These are phyloP conservation scores for Candida smagusa DNA, from an alignment of 1,139 yeast genomes.

Conservation along the genomic window DNA sequence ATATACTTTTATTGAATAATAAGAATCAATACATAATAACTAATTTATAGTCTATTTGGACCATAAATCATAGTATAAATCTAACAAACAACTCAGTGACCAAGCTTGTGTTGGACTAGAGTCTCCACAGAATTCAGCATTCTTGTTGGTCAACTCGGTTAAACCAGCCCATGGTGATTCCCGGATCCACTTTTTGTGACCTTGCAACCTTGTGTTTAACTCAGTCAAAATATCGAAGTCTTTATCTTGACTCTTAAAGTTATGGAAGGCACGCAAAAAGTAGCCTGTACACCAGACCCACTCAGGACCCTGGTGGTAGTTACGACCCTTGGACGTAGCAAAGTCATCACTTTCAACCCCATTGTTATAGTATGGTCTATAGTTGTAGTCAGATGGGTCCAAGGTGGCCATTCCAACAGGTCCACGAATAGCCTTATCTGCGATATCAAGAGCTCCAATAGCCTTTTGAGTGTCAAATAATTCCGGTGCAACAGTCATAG, in stretches of 20 bases:
- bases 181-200: conserved; percentile 66
- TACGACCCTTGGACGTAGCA: conserved; percentile 92
- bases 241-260: conserved; percentile 45
- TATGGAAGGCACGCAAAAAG: conserved; percentile 71
- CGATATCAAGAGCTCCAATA: conserved; percentile 57
- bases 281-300: conserved; percentile 95
- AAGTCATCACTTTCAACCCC: conserved; percentile 80
- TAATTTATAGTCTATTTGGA: conserved; percentile 11
- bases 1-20: too few species aligned
- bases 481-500: conserved; percentile 93
- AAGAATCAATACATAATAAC: too few species aligned
- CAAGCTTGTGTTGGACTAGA: conserved; percentile 97
- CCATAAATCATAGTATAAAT: conserved; percentile 68
- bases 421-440: conserved; percentile 75
- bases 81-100: conserved; percentile 85
- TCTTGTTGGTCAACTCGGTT: conserved; percentile 87
- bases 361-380: conserved; percentile 83
- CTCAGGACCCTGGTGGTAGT: conserved; percentile 98
- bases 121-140: conserved; percentile 76
- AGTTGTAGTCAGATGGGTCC: conserved; percentile 89
- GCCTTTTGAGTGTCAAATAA: conserved; percentile 67
- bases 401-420: conserved; percentile 90
- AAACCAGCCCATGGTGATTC: conserved; percentile 89
- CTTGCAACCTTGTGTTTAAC: conserved; percentile 55
- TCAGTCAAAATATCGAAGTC: conserved; percentile 30